Evolutionary conservation across 805 yeast genomes (phyloP).

Genomic region (Starmera caribaea): DNA sequence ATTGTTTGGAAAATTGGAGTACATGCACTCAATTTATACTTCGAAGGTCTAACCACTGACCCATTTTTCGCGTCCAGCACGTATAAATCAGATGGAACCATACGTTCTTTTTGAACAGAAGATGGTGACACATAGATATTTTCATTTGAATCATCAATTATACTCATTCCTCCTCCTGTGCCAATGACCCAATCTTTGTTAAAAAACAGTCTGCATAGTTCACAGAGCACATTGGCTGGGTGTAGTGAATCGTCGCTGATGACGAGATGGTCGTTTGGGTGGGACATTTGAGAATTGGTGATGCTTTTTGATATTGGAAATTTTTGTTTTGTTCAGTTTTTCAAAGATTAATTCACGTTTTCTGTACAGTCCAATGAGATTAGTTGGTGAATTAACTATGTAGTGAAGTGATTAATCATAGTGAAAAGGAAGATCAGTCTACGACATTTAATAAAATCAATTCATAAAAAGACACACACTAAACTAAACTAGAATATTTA

Average conservation of each 20-base stretch:
- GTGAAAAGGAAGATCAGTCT: too few relatives aligned
- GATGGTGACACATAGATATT: conserved; percentile 78
- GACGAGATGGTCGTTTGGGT: conserved; percentile 9
- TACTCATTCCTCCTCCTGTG: conserved; percentile 90
- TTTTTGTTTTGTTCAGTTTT: too few relatives aligned
- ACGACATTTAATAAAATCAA: too few relatives aligned
- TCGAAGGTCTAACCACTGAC: conserved; percentile 49
- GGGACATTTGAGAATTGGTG: not conserved
- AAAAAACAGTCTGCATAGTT: conserved; percentile 68
- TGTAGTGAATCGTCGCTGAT: conserved; percentile 17
- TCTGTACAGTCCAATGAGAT: too few relatives aligned
- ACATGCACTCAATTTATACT: conserved; percentile 84
- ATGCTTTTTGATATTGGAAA: too few relatives aligned
- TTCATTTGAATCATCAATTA: conserved; percentile 38
- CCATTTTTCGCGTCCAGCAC: conserved; percentile 51
- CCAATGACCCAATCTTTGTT: conserved; percentile 89
- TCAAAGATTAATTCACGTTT: too few relatives aligned
- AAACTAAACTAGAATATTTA: too few relatives aligned
- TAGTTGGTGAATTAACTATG: too few relatives aligned
- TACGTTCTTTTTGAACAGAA: conserved; percentile 91
- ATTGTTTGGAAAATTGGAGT: conserved; percentile 74
- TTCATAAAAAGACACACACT: too few relatives aligned
- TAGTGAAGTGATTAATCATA: too few relatives aligned
- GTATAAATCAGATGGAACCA: conserved; percentile 74
- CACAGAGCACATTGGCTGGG: conserved; percentile 82